These are phyloP conservation scores for Hymenoscyphus fructigenus DNA, from an alignment of 2,329 filamentous ascomycete genomes.

Conservation along the genomic window DNA sequence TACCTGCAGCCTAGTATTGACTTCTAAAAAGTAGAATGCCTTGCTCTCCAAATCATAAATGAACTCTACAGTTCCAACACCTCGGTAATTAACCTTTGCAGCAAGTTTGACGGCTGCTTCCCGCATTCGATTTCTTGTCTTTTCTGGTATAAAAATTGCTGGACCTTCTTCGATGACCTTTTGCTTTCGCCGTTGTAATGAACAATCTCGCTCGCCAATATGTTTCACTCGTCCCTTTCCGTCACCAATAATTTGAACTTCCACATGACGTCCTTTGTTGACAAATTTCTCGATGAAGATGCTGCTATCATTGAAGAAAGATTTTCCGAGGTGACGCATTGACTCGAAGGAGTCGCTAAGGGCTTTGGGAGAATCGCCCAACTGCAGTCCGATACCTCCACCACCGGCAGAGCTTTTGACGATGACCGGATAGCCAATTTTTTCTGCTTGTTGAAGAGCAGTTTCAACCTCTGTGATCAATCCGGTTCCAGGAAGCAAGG, in stretches of 20 bases:
- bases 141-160: slow-evolving; percentile 53
- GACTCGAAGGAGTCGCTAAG: slow-evolving; percentile 50
- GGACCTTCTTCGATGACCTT: slow-evolving; percentile 73
- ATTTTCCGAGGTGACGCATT: slow-evolving; percentile 41
- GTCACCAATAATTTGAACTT: slow-evolving; percentile 68
- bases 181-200: slow-evolving; percentile 65
- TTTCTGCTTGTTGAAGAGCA: slow-evolving; percentile 33
- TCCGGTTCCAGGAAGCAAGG: slow-evolving; percentile 69
- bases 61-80: slow-evolving; percentile 61
- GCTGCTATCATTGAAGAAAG: slow-evolving; percentile 51
- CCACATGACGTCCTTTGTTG: slow-evolving; percentile 58
- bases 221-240: slow-evolving; percentile 53
- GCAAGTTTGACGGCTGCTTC: slow-evolving; percentile 43
- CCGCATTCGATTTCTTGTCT: slow-evolving; percentile 38
- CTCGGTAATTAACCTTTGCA: slow-evolving; percentile 50
- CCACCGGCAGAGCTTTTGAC: slow-evolving; percentile 42
- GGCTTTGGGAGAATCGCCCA: slow-evolving; percentile 48
- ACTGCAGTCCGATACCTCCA: slow-evolving; percentile 62
- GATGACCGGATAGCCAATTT: slow-evolving; percentile 38
- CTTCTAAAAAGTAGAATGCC: slow-evolving; percentile 40
- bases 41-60: slow-evolving; percentile 57
- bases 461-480: slow-evolving; percentile 56
- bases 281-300: slow-evolving; percentile 54
- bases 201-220: slow-evolving; percentile 67
- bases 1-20: slow-evolving; percentile 29